phyloP scores from a whole-genome alignment of 2,329 filamentous ascomycete species.

The Aureobasidium sp. region DNA sequence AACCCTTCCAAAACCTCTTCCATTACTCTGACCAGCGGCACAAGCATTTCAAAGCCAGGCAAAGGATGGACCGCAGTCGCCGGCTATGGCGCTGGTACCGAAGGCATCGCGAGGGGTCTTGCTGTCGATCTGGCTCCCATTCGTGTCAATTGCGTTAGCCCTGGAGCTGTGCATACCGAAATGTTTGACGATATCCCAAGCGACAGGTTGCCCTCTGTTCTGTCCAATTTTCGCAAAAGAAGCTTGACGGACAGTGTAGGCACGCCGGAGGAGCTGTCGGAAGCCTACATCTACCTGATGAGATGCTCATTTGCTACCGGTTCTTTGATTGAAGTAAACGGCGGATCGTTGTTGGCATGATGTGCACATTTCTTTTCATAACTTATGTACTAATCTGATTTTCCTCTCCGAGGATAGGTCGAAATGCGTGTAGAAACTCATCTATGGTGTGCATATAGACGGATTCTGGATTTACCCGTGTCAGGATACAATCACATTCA shows the following conservation, averaged over 20 bases:
- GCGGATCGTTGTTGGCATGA: conserved; percentile 15
- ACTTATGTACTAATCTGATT: too few species aligned
- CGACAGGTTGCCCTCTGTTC: not conserved
- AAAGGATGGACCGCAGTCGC: conserved; percentile 41
- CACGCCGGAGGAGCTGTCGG: not conserved
- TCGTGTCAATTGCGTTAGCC: not conserved
- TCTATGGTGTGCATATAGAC: too few species aligned
- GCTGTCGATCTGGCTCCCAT: conserved; percentile 51
- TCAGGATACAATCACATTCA: too few species aligned
- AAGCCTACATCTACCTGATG: conserved; percentile 5
- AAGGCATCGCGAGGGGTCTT: conserved; percentile 44
- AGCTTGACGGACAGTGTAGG: not conserved
- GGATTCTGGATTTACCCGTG: too few species aligned
- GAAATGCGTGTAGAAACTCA: too few species aligned
- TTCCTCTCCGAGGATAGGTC: too few species aligned
- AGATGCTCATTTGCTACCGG: conserved; percentile 5
- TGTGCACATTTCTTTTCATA: too few species aligned
- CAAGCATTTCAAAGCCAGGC: conserved; percentile 38
- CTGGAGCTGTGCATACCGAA: not conserved
- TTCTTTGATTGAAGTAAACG: conserved; percentile 3
- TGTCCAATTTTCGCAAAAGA: not conserved
- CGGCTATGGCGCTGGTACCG: conserved; percentile 37
- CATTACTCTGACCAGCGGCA: conserved; percentile 47
- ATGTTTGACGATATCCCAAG: not conserved
- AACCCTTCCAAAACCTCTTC: conserved; percentile 32